phyloP scores from a whole-genome alignment of 2,329 filamentous ascomycete genomes.

The Didymella exigua region DNA sequence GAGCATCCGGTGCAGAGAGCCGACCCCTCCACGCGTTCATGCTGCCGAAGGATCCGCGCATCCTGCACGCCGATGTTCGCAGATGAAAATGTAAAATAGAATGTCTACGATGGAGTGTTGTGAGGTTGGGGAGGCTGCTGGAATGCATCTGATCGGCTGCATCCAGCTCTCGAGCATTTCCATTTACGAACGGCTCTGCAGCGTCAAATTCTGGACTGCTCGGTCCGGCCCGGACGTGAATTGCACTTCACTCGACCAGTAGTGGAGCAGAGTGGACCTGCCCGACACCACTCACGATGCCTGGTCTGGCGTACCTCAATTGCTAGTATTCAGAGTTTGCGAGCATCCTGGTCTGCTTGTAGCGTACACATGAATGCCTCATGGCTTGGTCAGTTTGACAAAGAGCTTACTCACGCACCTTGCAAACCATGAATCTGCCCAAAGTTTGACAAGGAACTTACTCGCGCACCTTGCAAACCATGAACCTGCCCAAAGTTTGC shows the following conservation, averaged over 20 bases:
- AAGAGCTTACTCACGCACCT: too few relatives aligned
- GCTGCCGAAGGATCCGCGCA: neutral
- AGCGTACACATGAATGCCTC: too few relatives aligned
- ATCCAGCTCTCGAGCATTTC: neutral
- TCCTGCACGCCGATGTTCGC: slow-evolving; percentile 3
- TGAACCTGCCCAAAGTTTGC: neutral
- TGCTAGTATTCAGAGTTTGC: neutral
- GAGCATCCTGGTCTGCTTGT: neutral
- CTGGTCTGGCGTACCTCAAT: neutral
- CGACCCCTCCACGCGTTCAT: slow-evolving; percentile 14
- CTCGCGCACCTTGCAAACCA: neutral
- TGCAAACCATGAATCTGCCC: neutral
- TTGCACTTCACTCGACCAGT: neutral
- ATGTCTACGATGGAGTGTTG: neutral
- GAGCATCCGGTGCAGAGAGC: neutral
- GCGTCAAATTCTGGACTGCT: neutral
- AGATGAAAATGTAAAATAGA: neutral
- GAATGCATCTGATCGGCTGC: neutral
- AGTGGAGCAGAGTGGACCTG: slow-evolving; percentile 4
- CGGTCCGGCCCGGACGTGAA: slow-evolving; percentile 6
- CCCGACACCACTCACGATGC: slow-evolving; percentile 6
- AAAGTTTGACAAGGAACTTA: too few relatives aligned
- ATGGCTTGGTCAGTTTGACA: too few relatives aligned
- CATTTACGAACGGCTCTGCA: neutral
- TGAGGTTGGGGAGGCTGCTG: neutral